These are phyloP conservation scores for Trypanosoma melophagium DNA, from an alignment of 208 protist species.

Conservation along the genomic window DNA sequence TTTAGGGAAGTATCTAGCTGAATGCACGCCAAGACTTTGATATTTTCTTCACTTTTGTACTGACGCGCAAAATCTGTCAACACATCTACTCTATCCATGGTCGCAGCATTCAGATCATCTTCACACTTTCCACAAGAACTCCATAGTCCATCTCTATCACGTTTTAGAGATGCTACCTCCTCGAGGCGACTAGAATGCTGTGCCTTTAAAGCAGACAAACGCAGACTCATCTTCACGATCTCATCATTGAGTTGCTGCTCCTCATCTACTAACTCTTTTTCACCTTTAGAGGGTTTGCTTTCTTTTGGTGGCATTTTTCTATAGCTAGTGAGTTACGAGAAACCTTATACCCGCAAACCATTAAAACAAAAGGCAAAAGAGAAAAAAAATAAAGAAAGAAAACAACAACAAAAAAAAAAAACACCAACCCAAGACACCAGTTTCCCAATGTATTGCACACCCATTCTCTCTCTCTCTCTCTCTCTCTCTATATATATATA, in stretches of 20 bases:
- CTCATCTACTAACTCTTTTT: conserved; percentile 52
- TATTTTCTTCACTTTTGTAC: conserved; percentile 78
- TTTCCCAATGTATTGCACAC: not conserved
- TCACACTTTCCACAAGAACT: conserved; percentile 29
- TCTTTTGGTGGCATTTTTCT: conserved; percentile 33
- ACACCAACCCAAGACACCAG: not conserved
- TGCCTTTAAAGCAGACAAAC: conserved; percentile 61
- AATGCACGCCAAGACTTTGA: conserved; percentile 54
- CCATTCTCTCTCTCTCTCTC: not conserved
- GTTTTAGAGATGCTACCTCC: conserved; percentile 33
- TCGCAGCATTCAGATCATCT: conserved; percentile 32
- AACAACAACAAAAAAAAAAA: conserved; percentile 6
- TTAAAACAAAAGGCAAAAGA: conserved; percentile 8
- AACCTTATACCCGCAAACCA: not conserved
- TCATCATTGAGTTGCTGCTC: conserved; percentile 71
- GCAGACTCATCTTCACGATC: conserved; percentile 44
- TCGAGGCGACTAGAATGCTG: conserved; percentile 59
- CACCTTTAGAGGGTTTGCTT: conserved; percentile 19
- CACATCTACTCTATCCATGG: conserved; percentile 71
- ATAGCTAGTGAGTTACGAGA: conserved; percentile 1
- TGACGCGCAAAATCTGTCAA: conserved; percentile 84
- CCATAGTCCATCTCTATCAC: conserved; percentile 43
- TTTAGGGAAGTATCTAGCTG: conserved; percentile 55
- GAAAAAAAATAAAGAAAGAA: conserved; percentile 16
- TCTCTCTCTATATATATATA: conserved; percentile 3